A percentile compares a stretch with the other conserved stretches of the same genome.
Conservation (phyloP, 2,329 filamentous ascomycete species). For the Ophiostoma quercus region DNA sequence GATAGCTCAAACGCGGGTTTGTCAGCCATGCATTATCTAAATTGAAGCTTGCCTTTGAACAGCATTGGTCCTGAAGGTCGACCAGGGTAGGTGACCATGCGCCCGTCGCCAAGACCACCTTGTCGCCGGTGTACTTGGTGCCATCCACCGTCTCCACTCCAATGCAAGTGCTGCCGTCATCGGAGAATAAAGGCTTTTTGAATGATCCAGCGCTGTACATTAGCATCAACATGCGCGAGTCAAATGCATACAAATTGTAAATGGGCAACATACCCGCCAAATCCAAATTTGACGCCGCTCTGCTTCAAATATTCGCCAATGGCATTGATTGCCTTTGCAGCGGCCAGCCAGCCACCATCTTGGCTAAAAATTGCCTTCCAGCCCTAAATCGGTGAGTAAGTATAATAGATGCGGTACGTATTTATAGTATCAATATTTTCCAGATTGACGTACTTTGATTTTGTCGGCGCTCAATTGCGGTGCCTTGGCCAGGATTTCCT, state of each 20-base stretch:
- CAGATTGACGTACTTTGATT: background rate
- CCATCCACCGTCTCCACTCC: slow-evolving; percentile 1
- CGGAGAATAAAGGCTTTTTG: slow-evolving; percentile 1
- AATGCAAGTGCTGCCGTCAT: background rate
- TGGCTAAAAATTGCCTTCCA: slow-evolving; percentile 12
- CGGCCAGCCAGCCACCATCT: slow-evolving; percentile 13
- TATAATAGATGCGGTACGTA: too few relatives aligned
- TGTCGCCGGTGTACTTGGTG: background rate
- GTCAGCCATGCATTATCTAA: background rate
- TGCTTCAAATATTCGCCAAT: background rate
- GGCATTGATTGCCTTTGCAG: slow-evolving; percentile 7
- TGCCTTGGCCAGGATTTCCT: slow-evolving; percentile 9
- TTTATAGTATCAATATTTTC: background rate
- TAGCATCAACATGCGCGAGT: background rate
- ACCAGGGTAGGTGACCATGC: slow-evolving; percentile 7
- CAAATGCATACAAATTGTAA: background rate
- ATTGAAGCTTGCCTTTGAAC: background rate
- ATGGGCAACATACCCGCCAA: background rate
- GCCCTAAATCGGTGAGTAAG: background rate
- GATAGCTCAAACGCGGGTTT: background rate
- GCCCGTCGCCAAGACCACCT: slow-evolving; percentile 9
- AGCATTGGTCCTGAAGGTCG: slow-evolving; percentile 11
- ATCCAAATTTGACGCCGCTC: slow-evolving; percentile 7
- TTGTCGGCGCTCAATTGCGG: background rate
- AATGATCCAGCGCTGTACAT: slow-evolving; percentile 1